A percentile compares a stretch with the other conserved stretches of the same genome.
phyloP scores from a whole-genome alignment of 2,329 filamentous ascomycete species.

The Xylaria sp. region DNA sequence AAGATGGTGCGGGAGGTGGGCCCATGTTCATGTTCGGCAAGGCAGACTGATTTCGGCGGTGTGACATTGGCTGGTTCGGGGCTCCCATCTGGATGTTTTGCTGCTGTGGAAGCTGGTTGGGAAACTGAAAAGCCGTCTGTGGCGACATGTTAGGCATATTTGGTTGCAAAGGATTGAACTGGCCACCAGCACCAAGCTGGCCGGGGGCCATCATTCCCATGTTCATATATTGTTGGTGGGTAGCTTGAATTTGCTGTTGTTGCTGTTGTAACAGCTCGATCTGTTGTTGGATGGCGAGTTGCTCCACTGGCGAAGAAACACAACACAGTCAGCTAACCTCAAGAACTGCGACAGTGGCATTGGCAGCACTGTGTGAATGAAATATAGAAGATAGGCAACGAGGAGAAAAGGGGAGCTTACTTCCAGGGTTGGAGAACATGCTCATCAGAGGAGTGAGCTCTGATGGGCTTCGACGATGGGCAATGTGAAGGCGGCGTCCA shows the following conservation, averaged over 20 bases:
- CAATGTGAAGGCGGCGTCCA: constrained; percentile 94
- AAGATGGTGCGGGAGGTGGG: constrained; percentile 89
- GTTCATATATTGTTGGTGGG: constrained; percentile 96
- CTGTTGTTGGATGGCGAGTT: constrained; percentile 96
- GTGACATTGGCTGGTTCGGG: constrained; percentile 81
- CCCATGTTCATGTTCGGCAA: constrained; percentile 92
- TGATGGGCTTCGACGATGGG: constrained; percentile 94
- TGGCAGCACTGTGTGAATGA: constrained; percentile 33
- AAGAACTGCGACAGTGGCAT: constrained; percentile 11
- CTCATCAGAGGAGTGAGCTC: constrained; percentile 98
- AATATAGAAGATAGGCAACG: not conserved
- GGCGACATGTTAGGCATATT: constrained; percentile 82
- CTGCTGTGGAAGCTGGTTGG: constrained; percentile 74
- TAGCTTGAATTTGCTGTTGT: constrained; percentile 96
- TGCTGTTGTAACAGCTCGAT: constrained; percentile 97
- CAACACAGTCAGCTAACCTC: constrained; percentile 36
- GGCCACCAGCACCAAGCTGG: constrained; percentile 78
- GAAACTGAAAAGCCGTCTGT: constrained; percentile 90
- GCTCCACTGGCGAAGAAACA: constrained; percentile 77
- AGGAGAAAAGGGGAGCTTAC: constrained; percentile 57
- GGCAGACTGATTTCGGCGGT: constrained; percentile 98
- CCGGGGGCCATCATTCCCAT: constrained; percentile 93
- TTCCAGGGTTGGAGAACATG: constrained; percentile 77
- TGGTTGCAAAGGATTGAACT: constrained; percentile 82
- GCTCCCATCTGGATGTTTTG: constrained; percentile 79